Conservation (phyloP, 257 asterid species). For the Salvia splendens region DNA sequence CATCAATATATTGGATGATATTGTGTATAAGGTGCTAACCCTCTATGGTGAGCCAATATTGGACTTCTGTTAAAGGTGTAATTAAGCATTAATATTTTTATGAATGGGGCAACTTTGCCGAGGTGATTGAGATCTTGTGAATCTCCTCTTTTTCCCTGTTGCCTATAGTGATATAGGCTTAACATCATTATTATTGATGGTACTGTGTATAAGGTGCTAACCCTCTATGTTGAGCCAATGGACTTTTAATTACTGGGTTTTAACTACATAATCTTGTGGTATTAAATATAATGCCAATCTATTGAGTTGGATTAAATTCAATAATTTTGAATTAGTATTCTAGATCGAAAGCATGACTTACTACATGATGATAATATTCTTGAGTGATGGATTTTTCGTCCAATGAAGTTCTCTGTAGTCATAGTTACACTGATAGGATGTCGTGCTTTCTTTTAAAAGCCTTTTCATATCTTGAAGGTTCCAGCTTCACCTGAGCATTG, state of each 20-base stretch:
- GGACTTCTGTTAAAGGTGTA: background rate
- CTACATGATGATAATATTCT: slow-evolving; percentile 41
- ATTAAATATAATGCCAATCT: background rate
- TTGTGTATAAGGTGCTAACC: background rate
- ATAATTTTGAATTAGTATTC: background rate
- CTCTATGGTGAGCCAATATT: slow-evolving; percentile 20
- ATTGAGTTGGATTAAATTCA: background rate
- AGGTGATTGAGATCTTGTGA: slow-evolving; percentile 44
- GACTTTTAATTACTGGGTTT: background rate
- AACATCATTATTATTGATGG: slow-evolving; percentile 14
- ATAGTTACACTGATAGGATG: slow-evolving; percentile 57
- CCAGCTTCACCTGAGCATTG: background rate
- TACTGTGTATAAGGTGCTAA: slow-evolving; percentile 11
- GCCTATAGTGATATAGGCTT: slow-evolving; percentile 46
- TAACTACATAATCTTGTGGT: background rate
- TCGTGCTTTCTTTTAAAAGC: background rate
- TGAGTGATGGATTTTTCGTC: slow-evolving; percentile 45
- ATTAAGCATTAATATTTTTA: background rate
- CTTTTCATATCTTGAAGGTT: background rate
- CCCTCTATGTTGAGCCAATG: slow-evolving; percentile 16
- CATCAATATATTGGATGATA: slow-evolving; percentile 23
- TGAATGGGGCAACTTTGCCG: slow-evolving; percentile 65
- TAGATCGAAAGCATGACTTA: slow-evolving; percentile 22
- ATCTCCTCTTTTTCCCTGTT: slow-evolving; percentile 80
- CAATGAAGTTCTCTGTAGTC: slow-evolving; percentile 42